Percentiles rank a stretch among this genome's conserved stretches.
Conservation (phyloP, 495 filamentous ascomycete genomes). For the Barbatosphaeria neglecta region DNA sequence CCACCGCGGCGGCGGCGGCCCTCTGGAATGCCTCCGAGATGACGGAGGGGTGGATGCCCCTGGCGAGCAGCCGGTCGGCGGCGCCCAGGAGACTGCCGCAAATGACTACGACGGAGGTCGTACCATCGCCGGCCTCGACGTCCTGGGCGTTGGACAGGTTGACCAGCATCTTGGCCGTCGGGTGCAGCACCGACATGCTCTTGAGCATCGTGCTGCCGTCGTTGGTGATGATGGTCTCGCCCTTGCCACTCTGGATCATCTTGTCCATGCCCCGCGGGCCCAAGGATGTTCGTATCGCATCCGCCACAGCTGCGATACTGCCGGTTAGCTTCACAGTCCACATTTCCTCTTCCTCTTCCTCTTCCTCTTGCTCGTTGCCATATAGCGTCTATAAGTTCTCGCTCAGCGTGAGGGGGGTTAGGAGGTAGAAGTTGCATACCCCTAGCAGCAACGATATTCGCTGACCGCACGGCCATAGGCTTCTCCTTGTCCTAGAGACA, state of each 20-base stretch:
- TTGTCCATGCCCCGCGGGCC: slow-evolving; percentile 77
- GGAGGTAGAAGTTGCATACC: slow-evolving; percentile 41
- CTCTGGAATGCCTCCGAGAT: slow-evolving; percentile 97
- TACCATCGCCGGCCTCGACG: slow-evolving; percentile 96
- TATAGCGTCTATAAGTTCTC: too few relatives aligned
- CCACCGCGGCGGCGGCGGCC: slow-evolving; percentile 75
- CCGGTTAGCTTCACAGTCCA: background rate
- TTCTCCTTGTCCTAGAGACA: slow-evolving; percentile 82
- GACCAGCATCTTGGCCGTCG: slow-evolving; percentile 96
- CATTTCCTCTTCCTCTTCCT: too few relatives aligned
- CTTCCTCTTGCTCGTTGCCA: too few relatives aligned
- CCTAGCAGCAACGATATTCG: slow-evolving; percentile 94
- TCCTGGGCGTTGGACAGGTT: slow-evolving; percentile 95
- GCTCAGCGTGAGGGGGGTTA: background rate
- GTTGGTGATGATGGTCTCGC: slow-evolving; percentile 97
- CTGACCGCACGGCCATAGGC: slow-evolving; percentile 86
- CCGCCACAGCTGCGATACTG: slow-evolving; percentile 61
- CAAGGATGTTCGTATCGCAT: slow-evolving; percentile 78
- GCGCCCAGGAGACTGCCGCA: slow-evolving; percentile 88
- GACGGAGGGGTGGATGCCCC: slow-evolving; percentile 94
- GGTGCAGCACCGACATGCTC: slow-evolving; percentile 98
- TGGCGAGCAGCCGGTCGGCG: slow-evolving; percentile 75
- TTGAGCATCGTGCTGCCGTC: slow-evolving; percentile 98
- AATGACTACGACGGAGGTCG: slow-evolving; percentile 96
- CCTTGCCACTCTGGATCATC: slow-evolving; percentile 96